A percentile compares a stretch with the other conserved stretches of the same genome.
Evolutionary conservation across 2,329 filamentous ascomycete species (phyloP).

Genomic region (Penicillium sp.): DNA sequence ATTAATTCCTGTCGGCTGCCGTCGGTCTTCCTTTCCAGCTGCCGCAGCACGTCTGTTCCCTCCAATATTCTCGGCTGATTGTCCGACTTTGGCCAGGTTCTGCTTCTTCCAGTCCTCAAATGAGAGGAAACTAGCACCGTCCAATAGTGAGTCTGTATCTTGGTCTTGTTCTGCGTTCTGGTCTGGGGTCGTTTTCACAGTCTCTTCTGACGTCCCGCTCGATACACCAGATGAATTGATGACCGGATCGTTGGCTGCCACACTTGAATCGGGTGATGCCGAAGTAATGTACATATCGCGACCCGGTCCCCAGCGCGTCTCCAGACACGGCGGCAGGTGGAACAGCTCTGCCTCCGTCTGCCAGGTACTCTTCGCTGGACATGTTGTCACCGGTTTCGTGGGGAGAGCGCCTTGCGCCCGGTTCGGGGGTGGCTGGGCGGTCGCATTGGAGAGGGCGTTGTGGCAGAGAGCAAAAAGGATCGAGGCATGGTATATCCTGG

Average conservation of each 20-base stretch:
- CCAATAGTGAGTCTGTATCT: constrained; percentile 58
- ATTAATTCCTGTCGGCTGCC: constrained; percentile 45
- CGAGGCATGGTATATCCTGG: constrained; percentile 6
- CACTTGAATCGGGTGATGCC: neutral
- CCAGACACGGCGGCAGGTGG: constrained; percentile 11
- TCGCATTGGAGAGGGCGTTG: constrained; percentile 1
- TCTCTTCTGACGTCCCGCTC: neutral
- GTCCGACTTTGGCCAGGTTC: constrained; percentile 76
- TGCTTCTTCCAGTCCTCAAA: constrained; percentile 98
- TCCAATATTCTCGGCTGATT: constrained; percentile 61
- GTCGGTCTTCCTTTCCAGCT: constrained; percentile 43
- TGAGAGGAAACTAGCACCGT: constrained; percentile 78
- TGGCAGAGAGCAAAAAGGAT: constrained; percentile 7
- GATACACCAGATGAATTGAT: neutral
- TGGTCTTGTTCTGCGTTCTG: constrained; percentile 35
- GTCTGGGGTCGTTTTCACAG: neutral
- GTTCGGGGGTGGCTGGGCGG: constrained; percentile 1
- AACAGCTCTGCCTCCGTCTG: constrained; percentile 14
- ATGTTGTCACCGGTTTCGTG: constrained; percentile 5
- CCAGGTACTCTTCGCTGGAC: constrained; percentile 11
- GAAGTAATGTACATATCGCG: neutral
- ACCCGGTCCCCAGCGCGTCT: constrained; percentile 9
- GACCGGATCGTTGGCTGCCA: neutral
- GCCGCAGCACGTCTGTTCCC: constrained; percentile 45
- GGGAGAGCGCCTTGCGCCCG: neutral